These are phyloP conservation scores for Sarocladium brachiariae DNA, from an alignment of 2,329 filamentous ascomycete genomes.

Conservation along the genomic window DNA sequence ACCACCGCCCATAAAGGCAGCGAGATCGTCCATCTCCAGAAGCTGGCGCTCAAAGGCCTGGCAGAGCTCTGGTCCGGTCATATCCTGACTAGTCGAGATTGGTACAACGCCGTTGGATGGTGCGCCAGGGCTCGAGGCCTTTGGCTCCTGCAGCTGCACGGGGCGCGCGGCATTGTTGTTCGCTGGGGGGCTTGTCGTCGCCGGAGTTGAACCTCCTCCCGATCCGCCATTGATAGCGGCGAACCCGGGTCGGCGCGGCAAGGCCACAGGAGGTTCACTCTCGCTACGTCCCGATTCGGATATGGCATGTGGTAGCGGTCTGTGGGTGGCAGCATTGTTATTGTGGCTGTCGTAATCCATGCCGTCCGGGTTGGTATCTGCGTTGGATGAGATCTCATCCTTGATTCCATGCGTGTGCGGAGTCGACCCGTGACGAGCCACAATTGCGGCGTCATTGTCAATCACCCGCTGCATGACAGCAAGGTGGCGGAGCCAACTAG, in stretches of 20 bases:
- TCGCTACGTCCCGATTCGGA: slow-evolving; percentile 35
- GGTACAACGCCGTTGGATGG: slow-evolving; percentile 20
- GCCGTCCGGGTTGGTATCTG: slow-evolving; percentile 42
- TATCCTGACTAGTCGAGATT: slow-evolving; percentile 36
- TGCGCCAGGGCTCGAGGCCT: slow-evolving; percentile 29
- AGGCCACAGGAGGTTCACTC: slow-evolving; percentile 45
- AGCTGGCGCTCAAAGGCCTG: slow-evolving; percentile 53
- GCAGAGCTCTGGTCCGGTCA: slow-evolving; percentile 53
- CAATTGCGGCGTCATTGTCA: slow-evolving; percentile 40
- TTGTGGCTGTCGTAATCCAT: slow-evolving; percentile 48
- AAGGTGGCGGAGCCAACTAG: slow-evolving; percentile 53
- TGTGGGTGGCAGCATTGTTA: slow-evolving; percentile 13
- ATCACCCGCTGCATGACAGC: slow-evolving; percentile 56
- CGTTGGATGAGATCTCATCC: slow-evolving; percentile 48
- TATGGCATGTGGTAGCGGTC: slow-evolving; percentile 24
- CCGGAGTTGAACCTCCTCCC: slow-evolving; percentile 39
- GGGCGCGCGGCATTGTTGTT: neutral
- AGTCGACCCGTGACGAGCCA: slow-evolving; percentile 27
- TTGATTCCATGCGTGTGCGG: slow-evolving; percentile 33
- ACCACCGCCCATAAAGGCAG: slow-evolving; percentile 56
- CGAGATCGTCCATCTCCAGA: slow-evolving; percentile 53
- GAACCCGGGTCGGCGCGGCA: slow-evolving; percentile 44
- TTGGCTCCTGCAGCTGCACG: slow-evolving; percentile 21
- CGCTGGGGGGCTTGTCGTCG: slow-evolving; percentile 36
- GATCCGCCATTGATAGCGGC: slow-evolving; percentile 54